Conservation (phyloP, 371 early-diverging fungal species). For the Actinomortierella wolfii region DNA sequence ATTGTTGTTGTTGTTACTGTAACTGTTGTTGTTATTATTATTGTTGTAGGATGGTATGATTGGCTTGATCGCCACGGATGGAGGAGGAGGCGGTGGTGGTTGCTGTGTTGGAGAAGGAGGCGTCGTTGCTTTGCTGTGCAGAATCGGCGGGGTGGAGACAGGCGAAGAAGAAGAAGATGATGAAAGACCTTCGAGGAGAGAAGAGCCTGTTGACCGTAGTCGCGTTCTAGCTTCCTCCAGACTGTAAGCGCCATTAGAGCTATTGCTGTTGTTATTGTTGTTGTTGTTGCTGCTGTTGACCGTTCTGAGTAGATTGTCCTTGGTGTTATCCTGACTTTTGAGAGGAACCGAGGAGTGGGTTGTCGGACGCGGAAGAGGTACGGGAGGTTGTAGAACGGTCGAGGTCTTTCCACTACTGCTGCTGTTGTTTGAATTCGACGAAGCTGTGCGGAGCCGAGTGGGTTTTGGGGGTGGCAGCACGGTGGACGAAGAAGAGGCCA, state of each 20-base stretch:
- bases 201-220: slow-evolving; percentile 2
- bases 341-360: not conserved
- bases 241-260: not conserved
- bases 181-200: not conserved
- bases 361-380: slow-evolving; percentile 10
- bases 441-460: slow-evolving; percentile 16
- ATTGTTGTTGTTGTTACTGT: not conserved
- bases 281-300: not conserved
- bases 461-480: slow-evolving; percentile 32
- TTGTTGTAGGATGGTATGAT: not conserved
- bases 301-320: not conserved
- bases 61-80: not conserved
- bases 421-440: slow-evolving; percentile 1
- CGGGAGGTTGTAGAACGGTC: slow-evolving; percentile 9
- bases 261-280: not conserved
- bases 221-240: not conserved
- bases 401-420: slow-evolving; percentile 3
- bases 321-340: not conserved
- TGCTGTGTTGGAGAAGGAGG: not conserved
- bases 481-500: slow-evolving; percentile 10
- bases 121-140: no score
- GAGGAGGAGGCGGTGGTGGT: not conserved
- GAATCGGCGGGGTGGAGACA: not conserved
- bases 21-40: not conserved
- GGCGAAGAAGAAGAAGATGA: not conserved